These are phyloP conservation scores for Suhomyces pyralidae DNA, from an alignment of 805 yeast genomes.

Conservation along the genomic window DNA sequence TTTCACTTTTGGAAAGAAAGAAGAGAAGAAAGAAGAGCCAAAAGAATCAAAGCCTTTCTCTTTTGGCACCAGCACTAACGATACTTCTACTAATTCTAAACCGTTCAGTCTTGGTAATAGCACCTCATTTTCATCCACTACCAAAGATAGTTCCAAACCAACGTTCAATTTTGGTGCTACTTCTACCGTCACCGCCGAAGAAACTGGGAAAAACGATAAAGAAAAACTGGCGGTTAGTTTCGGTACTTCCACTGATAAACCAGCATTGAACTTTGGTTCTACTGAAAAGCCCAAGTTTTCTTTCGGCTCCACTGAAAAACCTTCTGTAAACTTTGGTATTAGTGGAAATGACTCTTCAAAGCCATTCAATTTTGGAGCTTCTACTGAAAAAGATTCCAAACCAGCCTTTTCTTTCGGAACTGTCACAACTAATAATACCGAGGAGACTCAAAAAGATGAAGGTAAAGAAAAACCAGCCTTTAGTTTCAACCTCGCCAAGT, in stretches of 20 bases:
- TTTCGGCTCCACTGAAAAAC: not conserved
- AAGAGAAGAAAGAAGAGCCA: not conserved
- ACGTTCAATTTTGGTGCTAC: not conserved
- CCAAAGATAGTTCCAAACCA: not conserved
- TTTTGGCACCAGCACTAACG: constrained; percentile 1
- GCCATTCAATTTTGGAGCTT: not conserved
- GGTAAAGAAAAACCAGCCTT: not conserved
- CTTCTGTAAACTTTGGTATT: not conserved
- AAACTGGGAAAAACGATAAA: constrained; percentile 15
- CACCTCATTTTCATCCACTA: not conserved
- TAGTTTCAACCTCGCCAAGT: not conserved
- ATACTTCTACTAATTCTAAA: not conserved
- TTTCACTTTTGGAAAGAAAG: not conserved
- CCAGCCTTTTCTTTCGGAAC: constrained; percentile 8
- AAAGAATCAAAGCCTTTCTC: constrained; percentile 13
- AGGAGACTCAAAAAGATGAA: not conserved
- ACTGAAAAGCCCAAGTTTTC: too few species aligned
- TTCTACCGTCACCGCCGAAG: not conserved
- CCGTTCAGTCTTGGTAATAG: constrained; percentile 15
- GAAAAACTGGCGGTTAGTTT: constrained; percentile 30
- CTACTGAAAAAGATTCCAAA: not conserved
- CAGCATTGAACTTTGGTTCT: constrained; percentile 19
- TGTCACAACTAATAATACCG: not conserved
- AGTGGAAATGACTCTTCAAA: not conserved
- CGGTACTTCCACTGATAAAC: not conserved